A percentile compares a stretch with the other conserved stretches of the same genome.
Conservation (phyloP, 257 asterid genomes). For the Petunia axillaris region DNA sequence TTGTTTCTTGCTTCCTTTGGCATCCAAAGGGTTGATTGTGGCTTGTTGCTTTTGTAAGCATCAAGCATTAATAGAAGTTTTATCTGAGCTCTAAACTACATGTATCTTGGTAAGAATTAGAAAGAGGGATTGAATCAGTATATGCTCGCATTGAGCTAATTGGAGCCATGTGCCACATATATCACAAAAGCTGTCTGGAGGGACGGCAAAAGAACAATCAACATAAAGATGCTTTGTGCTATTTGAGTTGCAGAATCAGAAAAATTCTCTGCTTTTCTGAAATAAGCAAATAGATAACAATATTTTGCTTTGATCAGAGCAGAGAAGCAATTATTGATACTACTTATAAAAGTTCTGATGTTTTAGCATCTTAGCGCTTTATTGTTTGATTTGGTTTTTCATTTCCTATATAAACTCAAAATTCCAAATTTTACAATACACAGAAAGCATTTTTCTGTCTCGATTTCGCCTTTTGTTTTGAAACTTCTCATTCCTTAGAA, state of each 20-base stretch:
- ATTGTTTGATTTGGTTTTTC: not conserved
- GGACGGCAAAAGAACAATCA: not conserved
- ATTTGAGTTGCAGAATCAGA: slow-evolving; percentile 17
- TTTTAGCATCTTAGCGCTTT: not conserved
- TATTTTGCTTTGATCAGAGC: slow-evolving; percentile 6
- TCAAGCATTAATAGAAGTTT: not conserved
- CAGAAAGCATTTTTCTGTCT: not conserved
- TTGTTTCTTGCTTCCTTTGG: slow-evolving; percentile 13
- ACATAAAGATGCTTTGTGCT: not conserved
- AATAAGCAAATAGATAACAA: not conserved
- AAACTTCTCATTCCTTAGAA: not conserved
- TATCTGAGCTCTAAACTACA: not conserved
- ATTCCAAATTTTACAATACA: not conserved
- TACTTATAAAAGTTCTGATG: not conserved
- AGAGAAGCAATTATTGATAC: not conserved
- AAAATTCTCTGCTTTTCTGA: not conserved
- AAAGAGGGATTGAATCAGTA: not conserved
- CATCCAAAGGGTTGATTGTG: slow-evolving; percentile 9
- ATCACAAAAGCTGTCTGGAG: not conserved
- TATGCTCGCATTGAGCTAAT: not conserved
- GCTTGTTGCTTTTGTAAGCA: slow-evolving; percentile 14
- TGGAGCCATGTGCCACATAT: not conserved
- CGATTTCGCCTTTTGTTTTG: not conserved
- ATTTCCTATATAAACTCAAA: not conserved
- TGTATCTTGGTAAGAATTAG: not conserved